Evolutionary conservation across 1,139 yeast genomes (phyloP).

Genomic region (Yamadazyma triangularis): DNA sequence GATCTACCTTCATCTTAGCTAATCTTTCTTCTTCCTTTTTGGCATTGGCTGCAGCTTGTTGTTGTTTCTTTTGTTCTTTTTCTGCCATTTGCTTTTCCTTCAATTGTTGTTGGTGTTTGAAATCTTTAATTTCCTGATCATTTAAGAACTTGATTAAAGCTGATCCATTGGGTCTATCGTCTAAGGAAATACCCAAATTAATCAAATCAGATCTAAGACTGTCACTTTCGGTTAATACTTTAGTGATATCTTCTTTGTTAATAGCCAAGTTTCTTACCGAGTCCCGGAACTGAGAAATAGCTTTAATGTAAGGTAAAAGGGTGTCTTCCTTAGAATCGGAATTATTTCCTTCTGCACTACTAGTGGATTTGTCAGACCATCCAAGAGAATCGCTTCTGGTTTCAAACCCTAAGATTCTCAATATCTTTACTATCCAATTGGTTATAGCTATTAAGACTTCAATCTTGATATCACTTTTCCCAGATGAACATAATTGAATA

Average conservation of each 20-base stretch:
- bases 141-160: constrained; percentile 81
- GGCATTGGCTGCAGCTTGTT: constrained; percentile 40
- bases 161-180: constrained; percentile 78
- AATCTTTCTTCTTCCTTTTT: constrained; percentile 61
- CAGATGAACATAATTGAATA: constrained; percentile 46
- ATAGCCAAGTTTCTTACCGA: constrained; percentile 72
- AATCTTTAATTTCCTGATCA: constrained; percentile 61
- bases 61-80: constrained; percentile 37
- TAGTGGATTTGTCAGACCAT: constrained; percentile 75
- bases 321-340: constrained; percentile 54
- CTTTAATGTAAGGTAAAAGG: constrained; percentile 75
- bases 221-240: constrained; percentile 50
- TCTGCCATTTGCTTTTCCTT: constrained; percentile 45
- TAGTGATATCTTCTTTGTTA: constrained; percentile 49
- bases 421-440: constrained; percentile 64
- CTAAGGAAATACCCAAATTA: constrained; percentile 75
- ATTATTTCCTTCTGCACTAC: constrained; percentile 13
- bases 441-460: constrained; percentile 66
- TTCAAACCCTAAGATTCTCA: constrained; percentile 72
- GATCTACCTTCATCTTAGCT: constrained; percentile 67
- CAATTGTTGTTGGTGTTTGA: constrained; percentile 58
- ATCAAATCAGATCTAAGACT: constrained; percentile 52
- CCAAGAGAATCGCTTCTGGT: constrained; percentile 69
- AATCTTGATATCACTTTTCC: constrained; percentile 47
- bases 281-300: constrained; percentile 77